Evolutionary conservation across 1,284 basidiomycete genomes (phyloP).

Genomic region (Agroathelia rolfsii): DNA sequence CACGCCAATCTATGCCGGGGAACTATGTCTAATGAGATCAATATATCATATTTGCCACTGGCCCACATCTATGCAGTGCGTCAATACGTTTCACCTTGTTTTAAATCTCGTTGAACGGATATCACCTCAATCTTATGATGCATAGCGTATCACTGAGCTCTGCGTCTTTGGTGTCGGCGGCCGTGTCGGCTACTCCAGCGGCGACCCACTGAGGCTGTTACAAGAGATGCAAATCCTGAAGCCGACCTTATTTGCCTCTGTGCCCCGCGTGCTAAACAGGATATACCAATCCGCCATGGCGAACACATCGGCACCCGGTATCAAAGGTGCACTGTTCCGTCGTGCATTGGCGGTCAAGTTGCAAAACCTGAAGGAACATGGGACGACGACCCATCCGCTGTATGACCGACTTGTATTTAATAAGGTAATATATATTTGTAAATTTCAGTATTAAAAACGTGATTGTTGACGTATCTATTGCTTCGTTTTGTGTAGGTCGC

Average conservation of each 20-base stretch:
- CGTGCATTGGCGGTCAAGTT: slow-evolving; percentile 78
- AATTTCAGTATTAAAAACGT: no score
- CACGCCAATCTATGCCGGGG: slow-evolving; percentile 65
- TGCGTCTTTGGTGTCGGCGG: slow-evolving; percentile 93
- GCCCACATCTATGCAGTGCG: slow-evolving; percentile 86
- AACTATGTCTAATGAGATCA: slow-evolving; percentile 32
- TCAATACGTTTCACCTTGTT: slow-evolving; percentile 63
- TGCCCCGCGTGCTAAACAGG: slow-evolving; percentile 82
- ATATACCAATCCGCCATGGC: slow-evolving; percentile 76
- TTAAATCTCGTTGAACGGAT: slow-evolving; percentile 82
- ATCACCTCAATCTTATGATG: slow-evolving; percentile 79
- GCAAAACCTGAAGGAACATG: slow-evolving; percentile 62
- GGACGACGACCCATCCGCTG: slow-evolving; percentile 65
- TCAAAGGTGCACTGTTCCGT: slow-evolving; percentile 81
- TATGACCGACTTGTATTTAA: slow-evolving; percentile 92
- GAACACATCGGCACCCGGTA: slow-evolving; percentile 70
- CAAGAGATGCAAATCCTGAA: slow-evolving; percentile 85
- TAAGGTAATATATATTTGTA: no score
- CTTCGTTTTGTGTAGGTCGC: no score
- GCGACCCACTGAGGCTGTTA: slow-evolving; percentile 73
- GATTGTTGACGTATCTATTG: no score
- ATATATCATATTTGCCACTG: slow-evolving; percentile 89
- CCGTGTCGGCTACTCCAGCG: slow-evolving; percentile 87
- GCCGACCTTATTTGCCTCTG: slow-evolving; percentile 77
- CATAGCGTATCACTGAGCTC: slow-evolving; percentile 81